Evolutionary conservation across 306 rosid genomes (phyloP).

Genomic region (Corylus heterophylla): DNA sequence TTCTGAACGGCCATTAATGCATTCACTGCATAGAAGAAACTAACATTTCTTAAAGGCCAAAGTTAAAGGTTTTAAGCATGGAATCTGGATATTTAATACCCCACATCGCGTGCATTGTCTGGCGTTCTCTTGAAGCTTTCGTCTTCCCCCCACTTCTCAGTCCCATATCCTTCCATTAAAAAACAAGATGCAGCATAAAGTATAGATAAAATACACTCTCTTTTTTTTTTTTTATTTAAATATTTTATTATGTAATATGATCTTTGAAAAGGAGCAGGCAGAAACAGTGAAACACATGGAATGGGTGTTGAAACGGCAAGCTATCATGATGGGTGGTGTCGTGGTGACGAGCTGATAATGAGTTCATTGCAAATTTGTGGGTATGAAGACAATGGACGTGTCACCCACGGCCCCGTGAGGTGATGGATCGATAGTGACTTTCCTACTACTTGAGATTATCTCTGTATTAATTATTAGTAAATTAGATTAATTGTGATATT

Average conservation of each 20-base stretch:
- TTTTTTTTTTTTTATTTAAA: neutral
- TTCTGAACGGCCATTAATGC: neutral
- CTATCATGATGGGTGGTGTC: constrained; percentile 31
- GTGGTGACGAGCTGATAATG: constrained; percentile 4
- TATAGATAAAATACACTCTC: neutral
- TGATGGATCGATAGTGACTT: constrained; percentile 15
- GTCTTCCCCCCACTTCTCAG: neutral
- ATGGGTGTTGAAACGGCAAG: constrained; percentile 29
- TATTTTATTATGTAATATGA: no score
- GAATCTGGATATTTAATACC: neutral
- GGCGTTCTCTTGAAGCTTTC: neutral
- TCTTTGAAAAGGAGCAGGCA: constrained; percentile 13
- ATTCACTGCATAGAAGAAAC: neutral
- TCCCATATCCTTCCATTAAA: neutral
- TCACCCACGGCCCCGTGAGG: constrained; percentile 54
- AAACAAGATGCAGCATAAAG: neutral
- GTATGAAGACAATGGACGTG: constrained; percentile 15
- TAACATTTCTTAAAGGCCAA: neutral
- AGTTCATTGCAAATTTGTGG: neutral
- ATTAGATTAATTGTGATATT: neutral
- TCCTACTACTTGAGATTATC: constrained; percentile 24
- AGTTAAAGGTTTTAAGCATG: neutral
- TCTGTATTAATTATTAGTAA: neutral
- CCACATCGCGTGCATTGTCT: constrained; percentile 4
- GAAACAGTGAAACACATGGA: neutral